A percentile compares a stretch with the other conserved stretches of the same genome.
Conservation (phyloP, 2,329 filamentous ascomycete species). For the Alternaria sp. region DNA sequence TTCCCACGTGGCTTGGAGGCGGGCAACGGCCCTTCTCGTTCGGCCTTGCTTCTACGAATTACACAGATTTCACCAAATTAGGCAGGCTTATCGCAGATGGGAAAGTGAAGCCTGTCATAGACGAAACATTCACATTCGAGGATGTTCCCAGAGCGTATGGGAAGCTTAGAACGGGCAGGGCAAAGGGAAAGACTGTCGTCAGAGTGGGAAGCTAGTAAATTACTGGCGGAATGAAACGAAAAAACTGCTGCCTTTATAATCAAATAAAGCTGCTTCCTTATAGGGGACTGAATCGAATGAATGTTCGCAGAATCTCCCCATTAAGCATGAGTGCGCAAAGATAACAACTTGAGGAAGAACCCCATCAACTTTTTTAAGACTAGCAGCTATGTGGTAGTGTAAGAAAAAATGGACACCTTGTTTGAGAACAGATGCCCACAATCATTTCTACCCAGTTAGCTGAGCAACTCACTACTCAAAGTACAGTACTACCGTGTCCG, state of each 20-base stretch:
- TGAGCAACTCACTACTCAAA: no score
- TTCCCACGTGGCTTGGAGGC: slow-evolving; percentile 56
- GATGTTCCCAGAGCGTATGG: slow-evolving; percentile 64
- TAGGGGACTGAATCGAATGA: not conserved
- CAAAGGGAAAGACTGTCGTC: slow-evolving; percentile 66
- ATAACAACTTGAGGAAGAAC: not conserved
- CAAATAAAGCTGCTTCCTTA: not conserved
- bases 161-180: slow-evolving; percentile 62
- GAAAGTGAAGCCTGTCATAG: slow-evolving; percentile 64
- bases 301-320: not conserved
- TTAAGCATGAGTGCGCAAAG: not conserved
- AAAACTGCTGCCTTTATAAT: not conserved
- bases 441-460: no score
- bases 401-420: no score
- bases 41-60: slow-evolving; percentile 34
- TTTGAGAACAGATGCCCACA: no score
- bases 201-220: not conserved
- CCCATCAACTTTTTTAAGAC: not conserved
- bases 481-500: no score
- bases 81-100: slow-evolving; percentile 64
- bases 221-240: not conserved
- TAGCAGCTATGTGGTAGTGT: no score
- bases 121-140: slow-evolving; percentile 62
- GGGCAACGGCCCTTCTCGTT: slow-evolving; percentile 56
- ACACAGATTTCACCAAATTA: slow-evolving; percentile 50